These are phyloP conservation scores for Perkinsus olseni DNA, from an alignment of 169 alveolate species.

Conservation along the genomic window DNA sequence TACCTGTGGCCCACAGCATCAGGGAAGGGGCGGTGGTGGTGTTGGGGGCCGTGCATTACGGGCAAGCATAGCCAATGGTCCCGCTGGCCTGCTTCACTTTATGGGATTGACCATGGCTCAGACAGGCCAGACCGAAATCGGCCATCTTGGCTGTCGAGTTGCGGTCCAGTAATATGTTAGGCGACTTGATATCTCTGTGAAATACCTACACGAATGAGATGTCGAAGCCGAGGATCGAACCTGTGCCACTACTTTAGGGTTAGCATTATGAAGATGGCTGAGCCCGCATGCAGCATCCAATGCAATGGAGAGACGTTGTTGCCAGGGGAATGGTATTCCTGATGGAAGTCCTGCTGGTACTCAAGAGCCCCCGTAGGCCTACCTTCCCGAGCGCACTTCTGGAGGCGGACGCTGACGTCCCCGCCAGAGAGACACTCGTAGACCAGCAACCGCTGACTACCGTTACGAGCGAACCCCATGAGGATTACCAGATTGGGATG, in stretches of 20 bases:
- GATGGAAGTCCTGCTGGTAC: background rate
- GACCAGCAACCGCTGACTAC: conserved; percentile 15
- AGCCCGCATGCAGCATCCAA: conserved; percentile 31
- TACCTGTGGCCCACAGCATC: background rate
- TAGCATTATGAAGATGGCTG: conserved; percentile 10
- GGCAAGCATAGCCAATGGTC: conserved; percentile 24
- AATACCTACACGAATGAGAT: background rate
- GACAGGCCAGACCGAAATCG: conserved; percentile 52
- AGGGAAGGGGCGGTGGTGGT: conserved; percentile 7
- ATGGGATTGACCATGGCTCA: background rate
- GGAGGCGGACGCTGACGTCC: conserved; percentile 15
- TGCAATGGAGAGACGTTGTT: conserved; percentile 23
- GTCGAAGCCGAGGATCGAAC: background rate
- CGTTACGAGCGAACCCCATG: conserved; percentile 30
- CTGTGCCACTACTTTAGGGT: background rate
- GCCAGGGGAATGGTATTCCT: conserved; percentile 5
- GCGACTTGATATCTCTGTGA: conserved; percentile 69
- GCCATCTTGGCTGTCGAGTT: conserved; percentile 56
- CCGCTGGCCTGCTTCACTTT: conserved; percentile 25
- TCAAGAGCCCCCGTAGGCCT: background rate
- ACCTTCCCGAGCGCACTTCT: conserved; percentile 12
- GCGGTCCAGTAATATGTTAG: conserved; percentile 58
- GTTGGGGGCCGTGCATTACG: conserved; percentile 8
- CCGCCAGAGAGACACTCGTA: conserved; percentile 25
- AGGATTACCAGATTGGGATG: conserved; percentile 30